Evolutionary conservation across 2,329 filamentous ascomycete species (phyloP).

Genomic region (Xylariales sp.): DNA sequence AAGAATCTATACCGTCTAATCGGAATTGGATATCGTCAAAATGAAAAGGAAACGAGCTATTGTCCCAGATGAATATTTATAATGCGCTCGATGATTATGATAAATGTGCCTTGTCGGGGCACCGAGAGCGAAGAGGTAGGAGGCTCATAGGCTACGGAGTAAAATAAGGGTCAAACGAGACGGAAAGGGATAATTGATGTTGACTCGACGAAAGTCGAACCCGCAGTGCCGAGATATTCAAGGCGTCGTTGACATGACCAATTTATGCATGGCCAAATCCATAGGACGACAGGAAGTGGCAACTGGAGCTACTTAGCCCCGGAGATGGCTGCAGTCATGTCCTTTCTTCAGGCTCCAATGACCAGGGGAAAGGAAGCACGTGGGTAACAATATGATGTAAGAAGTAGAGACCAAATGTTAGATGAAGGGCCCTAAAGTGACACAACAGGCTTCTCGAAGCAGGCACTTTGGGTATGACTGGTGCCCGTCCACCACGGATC

Average conservation of each 20-base stretch:
- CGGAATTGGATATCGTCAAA: slow-evolving; percentile 16
- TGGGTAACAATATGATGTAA: background rate
- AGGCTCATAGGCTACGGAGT: slow-evolving; percentile 2
- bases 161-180: background rate
- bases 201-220: slow-evolving; percentile 16
- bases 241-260: slow-evolving; percentile 8
- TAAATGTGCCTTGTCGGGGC: slow-evolving; percentile 19
- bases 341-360: too few species aligned
- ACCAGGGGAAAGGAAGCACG: background rate
- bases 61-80: slow-evolving; percentile 1
- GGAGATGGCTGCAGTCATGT: too few species aligned
- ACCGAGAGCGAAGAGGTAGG: slow-evolving; percentile 13
- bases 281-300: background rate
- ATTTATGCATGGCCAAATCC: background rate
- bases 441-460: background rate
- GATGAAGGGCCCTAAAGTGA: background rate
- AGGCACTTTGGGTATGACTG: background rate
- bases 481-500: too few species aligned
- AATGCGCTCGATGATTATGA: slow-evolving; percentile 3
- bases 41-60: slow-evolving; percentile 6
- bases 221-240: slow-evolving; percentile 1
- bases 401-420: too few species aligned
- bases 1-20: slow-evolving; percentile 16
- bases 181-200: slow-evolving; percentile 4
- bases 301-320: background rate